phyloP scores from a whole-genome alignment of 2,329 filamentous ascomycete genomes.

The Monilinia vaccinii-corymbosi region DNA sequence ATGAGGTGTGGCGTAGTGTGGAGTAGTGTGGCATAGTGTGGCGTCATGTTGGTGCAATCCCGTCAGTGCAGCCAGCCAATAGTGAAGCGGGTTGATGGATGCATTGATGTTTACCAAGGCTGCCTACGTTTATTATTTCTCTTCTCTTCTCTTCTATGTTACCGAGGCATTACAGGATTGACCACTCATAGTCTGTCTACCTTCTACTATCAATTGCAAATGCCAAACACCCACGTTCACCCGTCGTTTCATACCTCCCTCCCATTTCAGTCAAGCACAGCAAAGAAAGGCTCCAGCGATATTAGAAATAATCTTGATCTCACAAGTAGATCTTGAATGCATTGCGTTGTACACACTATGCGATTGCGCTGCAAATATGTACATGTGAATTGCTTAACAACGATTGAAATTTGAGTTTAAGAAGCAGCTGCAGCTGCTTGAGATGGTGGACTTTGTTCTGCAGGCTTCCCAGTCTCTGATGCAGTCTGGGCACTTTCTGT shows the following conservation, averaged over 20 bases:
- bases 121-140: too few species aligned
- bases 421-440: constrained; percentile 22
- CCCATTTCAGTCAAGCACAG: not conserved
- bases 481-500: not conserved
- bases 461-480: not conserved
- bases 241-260: not conserved
- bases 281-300: not conserved
- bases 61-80: too few species aligned
- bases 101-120: too few species aligned
- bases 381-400: not conserved
- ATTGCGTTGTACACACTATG: not conserved
- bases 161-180: too few species aligned
- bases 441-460: constrained; percentile 10
- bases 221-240: not conserved
- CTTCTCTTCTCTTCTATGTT: too few species aligned
- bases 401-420: constrained; percentile 12
- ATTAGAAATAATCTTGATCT: not conserved
- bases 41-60: too few species aligned
- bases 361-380: constrained; percentile 2
- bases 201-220: not conserved
- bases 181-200: too few species aligned
- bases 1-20: too few species aligned
- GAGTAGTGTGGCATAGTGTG: too few species aligned
- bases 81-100: too few species aligned
- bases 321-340: not conserved